These are phyloP conservation scores for Lycium barbarum DNA, from an alignment of 257 asterid genomes.

Conservation along the genomic window DNA sequence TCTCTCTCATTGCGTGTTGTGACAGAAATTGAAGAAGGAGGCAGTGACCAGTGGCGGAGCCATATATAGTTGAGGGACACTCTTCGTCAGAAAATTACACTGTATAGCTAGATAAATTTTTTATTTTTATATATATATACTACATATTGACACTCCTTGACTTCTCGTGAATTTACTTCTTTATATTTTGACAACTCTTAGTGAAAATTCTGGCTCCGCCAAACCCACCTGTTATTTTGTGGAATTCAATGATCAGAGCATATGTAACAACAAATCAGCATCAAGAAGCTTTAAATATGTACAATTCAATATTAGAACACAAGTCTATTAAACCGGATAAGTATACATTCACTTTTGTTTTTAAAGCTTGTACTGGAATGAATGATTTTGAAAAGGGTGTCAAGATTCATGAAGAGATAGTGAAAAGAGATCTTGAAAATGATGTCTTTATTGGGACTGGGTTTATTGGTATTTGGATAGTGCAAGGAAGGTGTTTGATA, in stretches of 20 bases:
- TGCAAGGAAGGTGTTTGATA: constrained; percentile 46
- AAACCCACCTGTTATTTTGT: constrained; percentile 36
- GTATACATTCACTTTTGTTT: constrained; percentile 49
- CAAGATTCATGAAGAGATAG: constrained; percentile 38
- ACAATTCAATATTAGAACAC: constrained; percentile 34
- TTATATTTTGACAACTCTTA: too few relatives aligned
- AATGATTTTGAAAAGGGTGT: constrained; percentile 42
- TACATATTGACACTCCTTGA: too few relatives aligned
- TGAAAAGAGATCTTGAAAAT: constrained; percentile 33
- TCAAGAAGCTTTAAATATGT: constrained; percentile 41
- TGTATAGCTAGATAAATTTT: too few relatives aligned
- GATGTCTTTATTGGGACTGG: constrained; percentile 54
- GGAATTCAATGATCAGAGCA: constrained; percentile 51
- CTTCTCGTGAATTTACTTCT: too few relatives aligned
- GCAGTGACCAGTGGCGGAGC: too few relatives aligned
- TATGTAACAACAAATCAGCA: constrained; percentile 34
- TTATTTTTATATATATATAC: too few relatives aligned
- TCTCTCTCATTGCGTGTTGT: too few relatives aligned
- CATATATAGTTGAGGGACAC: too few relatives aligned
- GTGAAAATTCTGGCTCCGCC: too few relatives aligned
- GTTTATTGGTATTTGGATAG: constrained; percentile 36
- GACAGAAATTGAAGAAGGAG: too few relatives aligned
- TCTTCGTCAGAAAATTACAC: too few relatives aligned
- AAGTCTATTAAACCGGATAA: constrained; percentile 39
- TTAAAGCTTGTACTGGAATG: constrained; percentile 57